Base-by-base conservation (phyloP, 495 filamentous ascomycete genomes). In the Aspergillus biplanus region DNA sequence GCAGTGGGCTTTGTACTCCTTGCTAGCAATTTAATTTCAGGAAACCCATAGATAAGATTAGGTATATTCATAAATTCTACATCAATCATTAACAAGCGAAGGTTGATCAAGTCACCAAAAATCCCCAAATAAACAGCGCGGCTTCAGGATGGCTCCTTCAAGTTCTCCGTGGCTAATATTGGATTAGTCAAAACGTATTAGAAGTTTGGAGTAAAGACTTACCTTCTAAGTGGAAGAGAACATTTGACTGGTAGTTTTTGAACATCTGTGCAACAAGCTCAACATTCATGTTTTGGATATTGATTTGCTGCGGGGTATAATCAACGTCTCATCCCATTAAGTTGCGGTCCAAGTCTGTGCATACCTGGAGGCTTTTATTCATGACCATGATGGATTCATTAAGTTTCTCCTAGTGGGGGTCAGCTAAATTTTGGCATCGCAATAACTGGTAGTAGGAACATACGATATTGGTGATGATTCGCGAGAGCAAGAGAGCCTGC, bases 191-290 rank as follows among this genome's bases (percentile, higher is more conserved):
- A 33, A 52, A 49, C 48, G 13, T 27, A 33, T 46, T 4, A 56
- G 35, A 42, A 63, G 18, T 27, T 6, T 48, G 46, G 9, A 18
- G 44, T n/a, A 9, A 33, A 9, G 16, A 15, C 77, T 58, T 82
- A 96, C 95, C 95, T 87, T 98, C 96, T 33, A 99, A 82, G 70
- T 99, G 95, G 72, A 99, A 99, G 2, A 97, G 81, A 13, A 99
- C 95, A 69, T 97, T 99, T 5, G 92, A 96, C 75, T 97, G 92
- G 73, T 99, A 99, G 77, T 98, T 99, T 83, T 97, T 97, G 82
- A 98, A 99, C 95, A 99, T 99, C 75, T 98, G 95, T 7, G 95
- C 93, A 4, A 98, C 95, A 8, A 98, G 82, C 78, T 98, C 95
- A 6, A 97, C 91, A 72, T 98, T 94, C 92, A 97, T 97, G 69